phyloP scores from a whole-genome alignment of 1,284 basidiomycete species.

The Apiotrichum mycotoxinovorans region DNA sequence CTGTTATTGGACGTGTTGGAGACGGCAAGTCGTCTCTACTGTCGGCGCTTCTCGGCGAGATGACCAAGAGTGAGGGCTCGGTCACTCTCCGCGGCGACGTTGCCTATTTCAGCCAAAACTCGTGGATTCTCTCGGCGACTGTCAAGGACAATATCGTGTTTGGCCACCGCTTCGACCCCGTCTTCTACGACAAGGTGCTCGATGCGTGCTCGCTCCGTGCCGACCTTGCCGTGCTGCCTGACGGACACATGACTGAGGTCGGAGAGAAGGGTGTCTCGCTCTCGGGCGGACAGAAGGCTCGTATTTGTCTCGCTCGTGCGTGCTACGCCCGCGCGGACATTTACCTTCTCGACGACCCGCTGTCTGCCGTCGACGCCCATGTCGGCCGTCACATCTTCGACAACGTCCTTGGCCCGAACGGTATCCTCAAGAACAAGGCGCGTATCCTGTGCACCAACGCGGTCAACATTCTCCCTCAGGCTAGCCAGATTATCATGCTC shows the following conservation, averaged over 20 bases:
- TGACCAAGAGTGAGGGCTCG: conserved; percentile 71
- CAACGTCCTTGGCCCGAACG: conserved; percentile 82
- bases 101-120: conserved; percentile 86
- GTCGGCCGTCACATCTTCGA: conserved; percentile 67
- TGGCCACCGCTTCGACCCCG: conserved; percentile 79
- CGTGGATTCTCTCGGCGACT: conserved; percentile 81
- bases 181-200: conserved; percentile 41
- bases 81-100: conserved; percentile 68
- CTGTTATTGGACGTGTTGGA: conserved; percentile 85
- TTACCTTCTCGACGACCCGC: conserved; percentile 57
- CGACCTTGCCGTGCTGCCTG: conserved; percentile 69
- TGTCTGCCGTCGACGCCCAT: conserved; percentile 64
- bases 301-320: conserved; percentile 58
- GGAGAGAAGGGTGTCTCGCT: conserved; percentile 59
- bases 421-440: conserved; percentile 78
- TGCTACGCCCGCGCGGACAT: conserved; percentile 60
- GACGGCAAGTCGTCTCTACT: conserved; percentile 68
- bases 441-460: conserved; percentile 82
- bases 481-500: conserved; percentile 75
- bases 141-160: conserved; percentile 87
- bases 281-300: conserved; percentile 61
- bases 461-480: conserved; percentile 75
- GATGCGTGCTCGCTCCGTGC: conserved; percentile 76
- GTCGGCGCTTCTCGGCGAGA: conserved; percentile 67
- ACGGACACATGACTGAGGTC: conserved; percentile 72